Conservation (phyloP, 2,329 filamentous ascomycete genomes). For the Trichophaea hybrida region DNA sequence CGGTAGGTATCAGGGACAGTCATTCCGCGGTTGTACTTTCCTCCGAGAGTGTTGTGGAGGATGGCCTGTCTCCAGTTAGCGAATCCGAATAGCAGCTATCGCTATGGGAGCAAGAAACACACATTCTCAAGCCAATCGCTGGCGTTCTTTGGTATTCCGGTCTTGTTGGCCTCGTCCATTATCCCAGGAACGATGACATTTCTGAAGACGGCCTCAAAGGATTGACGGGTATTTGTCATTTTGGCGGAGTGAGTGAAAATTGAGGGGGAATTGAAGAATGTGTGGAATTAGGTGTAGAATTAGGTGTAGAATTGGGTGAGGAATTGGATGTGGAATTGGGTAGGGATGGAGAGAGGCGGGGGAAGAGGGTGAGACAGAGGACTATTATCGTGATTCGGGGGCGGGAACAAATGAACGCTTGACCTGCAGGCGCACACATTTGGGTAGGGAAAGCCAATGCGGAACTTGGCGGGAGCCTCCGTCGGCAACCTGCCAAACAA, state of each 20-base stretch:
- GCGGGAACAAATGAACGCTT: not conserved
- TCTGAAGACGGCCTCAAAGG: conserved; percentile 85
- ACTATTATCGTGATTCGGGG: not conserved
- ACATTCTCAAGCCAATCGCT: conserved; percentile 79
- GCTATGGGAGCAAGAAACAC: conserved; percentile 24
- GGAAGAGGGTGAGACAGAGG: not conserved
- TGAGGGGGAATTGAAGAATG: not conserved
- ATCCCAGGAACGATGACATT: conserved; percentile 64
- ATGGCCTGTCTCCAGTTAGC: conserved; percentile 46
- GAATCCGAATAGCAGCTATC: not conserved
- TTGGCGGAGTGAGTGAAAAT: not conserved
- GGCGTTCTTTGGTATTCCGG: conserved; percentile 69
- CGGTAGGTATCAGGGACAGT: conserved; percentile 86
- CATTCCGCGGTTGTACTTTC: conserved; percentile 98
- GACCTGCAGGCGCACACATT: no score
- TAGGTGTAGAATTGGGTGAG: not conserved
- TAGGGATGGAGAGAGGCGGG: not conserved
- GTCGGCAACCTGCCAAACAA: no score
- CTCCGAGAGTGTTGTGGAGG: conserved; percentile 73
- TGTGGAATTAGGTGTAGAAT: not conserved
- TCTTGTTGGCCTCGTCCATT: conserved; percentile 60
- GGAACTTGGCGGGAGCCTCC: no score
- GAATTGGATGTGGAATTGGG: not conserved
- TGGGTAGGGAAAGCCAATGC: no score
- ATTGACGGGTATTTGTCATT: conserved; percentile 33